Conservation (phyloP, 164 flowering plant genomes). For the Tinospora cordifolia region DNA sequence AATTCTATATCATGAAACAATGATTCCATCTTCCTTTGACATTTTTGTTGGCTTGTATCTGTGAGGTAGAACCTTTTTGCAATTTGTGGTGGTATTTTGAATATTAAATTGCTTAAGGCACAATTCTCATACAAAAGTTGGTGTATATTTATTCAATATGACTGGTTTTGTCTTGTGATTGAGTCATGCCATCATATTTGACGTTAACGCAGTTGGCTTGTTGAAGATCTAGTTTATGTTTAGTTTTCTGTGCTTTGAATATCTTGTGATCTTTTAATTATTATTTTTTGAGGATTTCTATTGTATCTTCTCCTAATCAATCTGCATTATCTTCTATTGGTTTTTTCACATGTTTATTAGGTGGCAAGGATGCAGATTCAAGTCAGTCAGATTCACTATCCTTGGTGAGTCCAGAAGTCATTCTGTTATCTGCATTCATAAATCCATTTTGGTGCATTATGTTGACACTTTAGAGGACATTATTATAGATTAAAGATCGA, state of each 20-base stretch:
- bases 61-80: not conserved
- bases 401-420: constrained; percentile 12
- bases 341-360: constrained; percentile 14
- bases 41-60: not conserved
- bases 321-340: constrained; percentile 1
- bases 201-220: not conserved
- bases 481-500: not conserved
- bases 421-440: not conserved
- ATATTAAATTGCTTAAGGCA: not conserved
- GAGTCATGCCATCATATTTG: not conserved
- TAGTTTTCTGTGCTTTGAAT: not conserved
- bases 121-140: not conserved
- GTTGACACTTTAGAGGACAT: not conserved
- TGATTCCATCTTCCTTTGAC: not conserved
- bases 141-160: not conserved
- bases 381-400: constrained; percentile 24
- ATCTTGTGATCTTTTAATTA: not conserved
- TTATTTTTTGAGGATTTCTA: not conserved
- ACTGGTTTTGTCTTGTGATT: not conserved
- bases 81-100: not conserved
- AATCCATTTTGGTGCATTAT: not conserved
- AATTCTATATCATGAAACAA: too few relatives aligned
- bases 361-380: constrained; percentile 22
- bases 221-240: not conserved
- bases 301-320: not conserved